These are phyloP conservation scores for Yamadazyma mexicana DNA, from an alignment of 1,139 yeast genomes.

Conservation along the genomic window DNA sequence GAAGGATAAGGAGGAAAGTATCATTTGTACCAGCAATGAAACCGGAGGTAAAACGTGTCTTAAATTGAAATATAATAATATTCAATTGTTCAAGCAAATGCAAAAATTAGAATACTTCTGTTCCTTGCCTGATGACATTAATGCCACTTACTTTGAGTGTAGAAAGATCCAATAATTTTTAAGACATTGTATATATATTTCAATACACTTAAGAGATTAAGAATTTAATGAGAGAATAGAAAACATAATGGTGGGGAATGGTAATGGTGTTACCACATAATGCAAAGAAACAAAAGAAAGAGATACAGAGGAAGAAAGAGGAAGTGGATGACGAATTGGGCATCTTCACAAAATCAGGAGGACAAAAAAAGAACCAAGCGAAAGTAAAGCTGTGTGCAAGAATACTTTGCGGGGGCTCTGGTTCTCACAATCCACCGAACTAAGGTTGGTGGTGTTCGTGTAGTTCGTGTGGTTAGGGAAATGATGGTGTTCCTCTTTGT, in stretches of 20 bases:
- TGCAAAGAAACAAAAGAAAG: too few species aligned
- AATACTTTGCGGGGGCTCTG: slow-evolving; percentile 8
- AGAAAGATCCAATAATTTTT: slow-evolving; percentile 32
- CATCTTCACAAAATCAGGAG: slow-evolving; percentile 19
- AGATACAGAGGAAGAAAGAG: too few species aligned
- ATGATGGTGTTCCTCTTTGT: slow-evolving; percentile 8
- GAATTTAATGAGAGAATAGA: slow-evolving; percentile 15
- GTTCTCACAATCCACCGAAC: slow-evolving; percentile 20
- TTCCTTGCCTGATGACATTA: slow-evolving; percentile 46
- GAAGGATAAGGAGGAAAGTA: slow-evolving; percentile 36
- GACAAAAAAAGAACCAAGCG: slow-evolving; percentile 22
- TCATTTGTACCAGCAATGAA: slow-evolving; percentile 42
- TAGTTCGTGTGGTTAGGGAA: slow-evolving; percentile 11
- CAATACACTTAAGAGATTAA: background rate
- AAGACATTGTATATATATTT: slow-evolving; percentile 2
- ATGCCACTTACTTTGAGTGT: slow-evolving; percentile 51
- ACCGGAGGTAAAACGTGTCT: slow-evolving; percentile 49
- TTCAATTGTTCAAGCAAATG: slow-evolving; percentile 47
- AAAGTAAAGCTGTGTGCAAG: slow-evolving; percentile 15
- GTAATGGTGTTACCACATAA: too few species aligned
- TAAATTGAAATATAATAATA: slow-evolving; percentile 36
- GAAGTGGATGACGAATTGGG: background rate
- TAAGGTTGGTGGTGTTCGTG: slow-evolving; percentile 14
- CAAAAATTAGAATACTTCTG: slow-evolving; percentile 46
- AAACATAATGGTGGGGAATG: slow-evolving; percentile 11